phyloP scores from a whole-genome alignment of 441 rosid species.

The Pelargonium myrrhifolium region DNA sequence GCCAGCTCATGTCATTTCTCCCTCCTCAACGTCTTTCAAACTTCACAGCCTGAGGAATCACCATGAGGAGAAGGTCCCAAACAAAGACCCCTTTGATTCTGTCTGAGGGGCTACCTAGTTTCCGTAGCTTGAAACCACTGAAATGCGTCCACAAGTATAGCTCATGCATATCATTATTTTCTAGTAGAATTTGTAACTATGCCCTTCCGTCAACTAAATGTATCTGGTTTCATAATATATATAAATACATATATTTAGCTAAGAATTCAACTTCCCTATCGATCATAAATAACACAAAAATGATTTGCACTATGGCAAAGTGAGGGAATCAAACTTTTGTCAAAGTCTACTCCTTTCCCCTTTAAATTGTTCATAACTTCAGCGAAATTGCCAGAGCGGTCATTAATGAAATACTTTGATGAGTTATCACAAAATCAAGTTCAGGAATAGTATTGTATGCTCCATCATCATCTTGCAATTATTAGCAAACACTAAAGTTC shows the following conservation, averaged over 20 bases:
- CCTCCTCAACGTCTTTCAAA: slow-evolving; percentile 24
- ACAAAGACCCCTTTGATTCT: slow-evolving; percentile 16
- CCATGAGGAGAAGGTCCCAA: slow-evolving; percentile 14
- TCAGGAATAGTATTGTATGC: slow-evolving; percentile 73
- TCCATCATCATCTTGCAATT: slow-evolving; percentile 60
- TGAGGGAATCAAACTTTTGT: too few species aligned
- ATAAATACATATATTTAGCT: too few species aligned
- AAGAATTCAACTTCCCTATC: too few species aligned
- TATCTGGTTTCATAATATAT: too few species aligned
- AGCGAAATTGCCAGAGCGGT: slow-evolving; percentile 75
- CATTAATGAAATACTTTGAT: slow-evolving; percentile 81
- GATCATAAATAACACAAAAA: too few species aligned
- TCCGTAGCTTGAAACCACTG: too few species aligned
- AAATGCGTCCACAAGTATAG: too few species aligned
- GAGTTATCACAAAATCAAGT: slow-evolving; percentile 92
- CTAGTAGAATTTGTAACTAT: too few species aligned
- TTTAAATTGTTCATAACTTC: slow-evolving; percentile 82
- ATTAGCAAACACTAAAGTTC: background rate
- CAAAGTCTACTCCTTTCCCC: slow-evolving; percentile 93
- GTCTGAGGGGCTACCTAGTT: slow-evolving; percentile 1
- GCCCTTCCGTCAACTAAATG: too few species aligned
- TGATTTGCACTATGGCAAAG: too few species aligned
- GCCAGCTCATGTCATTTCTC: slow-evolving; percentile 24
- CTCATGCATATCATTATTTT: too few species aligned
- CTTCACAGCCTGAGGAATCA: slow-evolving; percentile 21